Evolutionary conservation across 495 filamentous ascomycete genomes (phyloP).

Genomic region (Pseudevernia furfuracea): DNA sequence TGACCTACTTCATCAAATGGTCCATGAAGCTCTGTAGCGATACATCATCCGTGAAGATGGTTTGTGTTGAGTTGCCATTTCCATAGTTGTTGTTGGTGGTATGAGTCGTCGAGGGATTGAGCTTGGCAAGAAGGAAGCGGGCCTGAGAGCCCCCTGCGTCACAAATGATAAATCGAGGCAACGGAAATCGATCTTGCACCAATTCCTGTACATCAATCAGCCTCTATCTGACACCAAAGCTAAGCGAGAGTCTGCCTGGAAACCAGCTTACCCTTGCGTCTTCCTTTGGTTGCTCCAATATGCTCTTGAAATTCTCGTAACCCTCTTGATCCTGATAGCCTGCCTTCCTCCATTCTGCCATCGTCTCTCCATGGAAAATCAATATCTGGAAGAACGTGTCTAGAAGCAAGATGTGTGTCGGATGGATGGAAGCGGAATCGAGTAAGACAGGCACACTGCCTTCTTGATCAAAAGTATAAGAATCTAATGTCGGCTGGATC

Average conservation of each 20-base stretch:
- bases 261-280: conserved; percentile 71
- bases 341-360: conserved; percentile 96
- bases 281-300: conserved; percentile 94
- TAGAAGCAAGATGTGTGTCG: conserved; percentile 85
- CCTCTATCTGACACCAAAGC: background rate
- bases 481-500: conserved; percentile 98
- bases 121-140: conserved; percentile 92
- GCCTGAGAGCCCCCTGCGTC: conserved; percentile 97
- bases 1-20: conserved; percentile 91
- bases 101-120: conserved; percentile 98
- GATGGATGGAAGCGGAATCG: conserved; percentile 93
- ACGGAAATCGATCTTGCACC: conserved; percentile 92
- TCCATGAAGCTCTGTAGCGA: conserved; percentile 99
- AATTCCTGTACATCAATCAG: conserved; percentile 60
- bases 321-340: conserved; percentile 98
- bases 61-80: conserved; percentile 87
- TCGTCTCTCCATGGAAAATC: conserved; percentile 97
- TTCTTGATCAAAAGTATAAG: conserved; percentile 93
- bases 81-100: conserved; percentile 78
- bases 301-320: conserved; percentile 87
- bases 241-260: background rate
- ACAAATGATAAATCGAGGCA: conserved; percentile 97
- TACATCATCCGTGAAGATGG: conserved; percentile 98
- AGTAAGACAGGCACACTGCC: conserved; percentile 83
- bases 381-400: conserved; percentile 99